Evolutionary conservation across 345 rosid genomes (phyloP), one percentile per base, ranked within the genome.

Genomic region (Citrus trifoliata): DNA sequence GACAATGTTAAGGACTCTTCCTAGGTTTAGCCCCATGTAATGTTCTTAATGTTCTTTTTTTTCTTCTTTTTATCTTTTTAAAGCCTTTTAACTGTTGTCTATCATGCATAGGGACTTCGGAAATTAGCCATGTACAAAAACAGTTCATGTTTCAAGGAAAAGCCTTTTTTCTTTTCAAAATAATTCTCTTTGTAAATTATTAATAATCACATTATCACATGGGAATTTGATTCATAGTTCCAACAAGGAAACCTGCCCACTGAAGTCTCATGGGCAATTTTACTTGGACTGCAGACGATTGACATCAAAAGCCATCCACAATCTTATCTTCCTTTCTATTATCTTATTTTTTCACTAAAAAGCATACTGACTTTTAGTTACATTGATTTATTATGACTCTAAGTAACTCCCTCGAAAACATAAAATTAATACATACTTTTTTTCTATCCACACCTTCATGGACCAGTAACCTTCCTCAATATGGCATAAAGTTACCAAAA

Each of bases 81-180:
- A 18, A 46, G 75, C 66, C 70, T 77, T 69, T 82, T 69, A 76
- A 69, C 67, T 67, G 77, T 68, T 83, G 81, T 82, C 88, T 75
- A 76, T 62, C 77, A 74, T 84, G 90, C 81, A 77, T 82, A 81
- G 86, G 62, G 75, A 83, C 82, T 78, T 80, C 58, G 77, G 84
- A 74, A 42, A 81, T 82, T 88, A 85, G 89, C 83, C 76, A 70
- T 89, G 98, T 87, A 89, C 89, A 94, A 87, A 88, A 79, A 85
- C 88, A 78, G 87, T 82, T 84, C 88, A 76, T 80, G 85, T 86
- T 85, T 76, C 85, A 84, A 80, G 83, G 81, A 71, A 82, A 68
- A 46, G 51, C 22, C 56, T 55, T 66, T 78, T 35, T 25, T 27
- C 32, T 53, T 21, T 51, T 40, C 56, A 76, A 66, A 22, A 25